phyloP scores from a whole-genome alignment of 345 rosid genomes.

The Camelina sativa region DNA sequence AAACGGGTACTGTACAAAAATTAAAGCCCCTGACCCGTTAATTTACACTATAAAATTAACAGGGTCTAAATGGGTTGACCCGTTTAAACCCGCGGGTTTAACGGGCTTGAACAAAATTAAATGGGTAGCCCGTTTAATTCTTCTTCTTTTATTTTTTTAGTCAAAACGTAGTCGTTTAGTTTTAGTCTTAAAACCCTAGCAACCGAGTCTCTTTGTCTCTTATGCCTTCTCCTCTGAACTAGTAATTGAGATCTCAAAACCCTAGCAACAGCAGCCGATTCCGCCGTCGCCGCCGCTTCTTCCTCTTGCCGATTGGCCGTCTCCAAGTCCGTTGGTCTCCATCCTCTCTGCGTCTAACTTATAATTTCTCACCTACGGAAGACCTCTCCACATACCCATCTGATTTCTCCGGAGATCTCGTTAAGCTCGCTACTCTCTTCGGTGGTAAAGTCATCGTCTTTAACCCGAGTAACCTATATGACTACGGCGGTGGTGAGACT shows the following conservation, averaged over 20 bases:
- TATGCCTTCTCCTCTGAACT: too few relatives aligned
- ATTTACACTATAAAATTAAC: too few relatives aligned
- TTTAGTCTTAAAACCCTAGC: too few relatives aligned
- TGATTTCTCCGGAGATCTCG: constrained; percentile 75
- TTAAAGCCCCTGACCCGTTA: too few relatives aligned
- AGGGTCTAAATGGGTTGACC: too few relatives aligned
- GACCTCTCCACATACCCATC: constrained; percentile 93
- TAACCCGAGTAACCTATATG: constrained; percentile 77
- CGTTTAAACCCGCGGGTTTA: too few relatives aligned
- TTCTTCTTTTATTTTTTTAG: too few relatives aligned
- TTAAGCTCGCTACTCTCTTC: constrained; percentile 60
- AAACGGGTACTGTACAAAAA: too few relatives aligned
- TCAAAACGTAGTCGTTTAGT: too few relatives aligned
- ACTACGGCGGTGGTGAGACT: constrained; percentile 39
- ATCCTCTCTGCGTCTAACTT: constrained; percentile 4
- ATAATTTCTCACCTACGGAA: constrained; percentile 70
- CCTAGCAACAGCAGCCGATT: constrained; percentile 47
- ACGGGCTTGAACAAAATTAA: too few relatives aligned
- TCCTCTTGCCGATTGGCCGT: constrained; percentile 47
- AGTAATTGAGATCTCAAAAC: constrained; percentile 51
- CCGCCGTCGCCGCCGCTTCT: constrained; percentile 21
- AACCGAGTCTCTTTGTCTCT: too few relatives aligned
- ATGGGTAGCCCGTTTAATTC: too few relatives aligned
- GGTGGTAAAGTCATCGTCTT: constrained; percentile 71
- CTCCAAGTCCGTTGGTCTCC: constrained; percentile 28